Evolutionary conservation across 1,284 basidiomycete species (phyloP), one percentile per base, ranked within the genome.

Genomic region (Pterulicium gracile): DNA sequence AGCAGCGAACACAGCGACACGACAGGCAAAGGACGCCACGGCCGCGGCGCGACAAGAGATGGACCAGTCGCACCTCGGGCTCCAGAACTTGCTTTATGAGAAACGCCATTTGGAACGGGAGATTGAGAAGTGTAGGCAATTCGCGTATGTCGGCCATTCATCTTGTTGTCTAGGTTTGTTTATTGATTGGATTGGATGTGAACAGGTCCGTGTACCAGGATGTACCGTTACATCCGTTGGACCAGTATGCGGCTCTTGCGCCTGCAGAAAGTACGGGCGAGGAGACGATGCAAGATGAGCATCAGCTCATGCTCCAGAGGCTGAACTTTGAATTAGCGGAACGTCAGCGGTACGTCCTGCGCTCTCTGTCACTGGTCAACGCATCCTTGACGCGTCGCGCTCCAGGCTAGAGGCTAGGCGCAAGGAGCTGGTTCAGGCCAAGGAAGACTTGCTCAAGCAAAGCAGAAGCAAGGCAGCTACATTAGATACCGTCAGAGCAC

Each of bases 41-140:
- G 69, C 77, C 4, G 79, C 81, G 40, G 79, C 81, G 3, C 69
- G 86, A 44, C 79, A 79, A 43, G 80, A 85, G 51, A 87, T 89
- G 82, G 87, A 89, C 63, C 81, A 88, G 62, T 79, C 84, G 1
- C 77, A 87, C 61, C 77, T 89, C 21, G 77, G 80, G 13, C 73
- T 89, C 24, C 86, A 89, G 61, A 89, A 89, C 53, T 65, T 89
- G 35, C 70, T 86, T 45, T 89, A 89, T 54, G 86, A 89, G 62
- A 87, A 86, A 58, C 69, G 87, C 22, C 86, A 89, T 58, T 72
- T 89, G 7, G 86, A 89, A 60, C 72, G 84, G 50, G 86, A 89
- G 64, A 89, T 89, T 23, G 86, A 88, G 56, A 89, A 89, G 61
- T 89, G 86, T 62, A 75, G 82, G 46, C 85, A 88, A 56, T 89